These are phyloP conservation scores for Moelleriella libera DNA, from an alignment of 2,329 filamentous ascomycete species.

Conservation along the genomic window DNA sequence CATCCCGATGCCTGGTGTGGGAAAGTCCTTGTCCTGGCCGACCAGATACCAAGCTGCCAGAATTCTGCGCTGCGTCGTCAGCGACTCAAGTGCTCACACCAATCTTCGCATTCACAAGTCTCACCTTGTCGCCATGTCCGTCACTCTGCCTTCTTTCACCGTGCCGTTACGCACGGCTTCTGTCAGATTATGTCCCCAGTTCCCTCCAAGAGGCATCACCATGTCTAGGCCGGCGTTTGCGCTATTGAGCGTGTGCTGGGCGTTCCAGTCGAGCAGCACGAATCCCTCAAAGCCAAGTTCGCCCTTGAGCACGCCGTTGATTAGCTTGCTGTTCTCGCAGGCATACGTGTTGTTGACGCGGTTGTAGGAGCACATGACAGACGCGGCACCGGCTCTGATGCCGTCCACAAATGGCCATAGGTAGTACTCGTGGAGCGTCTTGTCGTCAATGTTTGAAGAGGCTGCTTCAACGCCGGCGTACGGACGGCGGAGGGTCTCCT, in stretches of 20 bases:
- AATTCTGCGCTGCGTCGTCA: slow-evolving; percentile 31
- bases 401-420: slow-evolving; percentile 53
- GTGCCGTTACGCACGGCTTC: slow-evolving; percentile 67
- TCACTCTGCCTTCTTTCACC: slow-evolving; percentile 52
- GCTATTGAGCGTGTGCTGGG: slow-evolving; percentile 44
- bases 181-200: slow-evolving; percentile 54
- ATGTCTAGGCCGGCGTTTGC: slow-evolving; percentile 52
- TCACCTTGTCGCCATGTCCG: slow-evolving; percentile 62
- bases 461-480: slow-evolving; percentile 33
- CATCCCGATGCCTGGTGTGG: slow-evolving; percentile 33
- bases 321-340: slow-evolving; percentile 57
- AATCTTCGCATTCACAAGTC: neutral
- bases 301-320: slow-evolving; percentile 54
- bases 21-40: slow-evolving; percentile 32
- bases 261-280: slow-evolving; percentile 56
- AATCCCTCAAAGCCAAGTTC: slow-evolving; percentile 55
- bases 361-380: slow-evolving; percentile 57
- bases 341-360: slow-evolving; percentile 58
- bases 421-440: slow-evolving; percentile 51
- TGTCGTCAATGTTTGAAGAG: slow-evolving; percentile 50
- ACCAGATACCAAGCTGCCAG: slow-evolving; percentile 45
- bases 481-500: slow-evolving; percentile 33
- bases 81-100: neutral
- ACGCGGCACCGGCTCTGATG: slow-evolving; percentile 39
- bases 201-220: slow-evolving; percentile 44